These are phyloP conservation scores for Botrytis medusae DNA, from an alignment of 2,329 filamentous ascomycete genomes.

Conservation along the genomic window DNA sequence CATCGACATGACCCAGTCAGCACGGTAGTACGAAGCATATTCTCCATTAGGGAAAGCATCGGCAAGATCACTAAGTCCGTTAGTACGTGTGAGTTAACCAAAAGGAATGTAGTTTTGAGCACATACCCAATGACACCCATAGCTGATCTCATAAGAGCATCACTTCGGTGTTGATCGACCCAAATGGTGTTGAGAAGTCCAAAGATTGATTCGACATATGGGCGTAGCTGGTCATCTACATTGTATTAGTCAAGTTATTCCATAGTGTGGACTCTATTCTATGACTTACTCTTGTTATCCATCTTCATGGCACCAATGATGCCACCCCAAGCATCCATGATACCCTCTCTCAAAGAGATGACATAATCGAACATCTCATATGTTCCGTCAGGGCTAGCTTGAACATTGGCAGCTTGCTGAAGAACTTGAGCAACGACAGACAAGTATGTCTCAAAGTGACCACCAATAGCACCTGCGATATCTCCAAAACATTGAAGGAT, in stretches of 20 bases:
- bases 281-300: constrained; percentile 67
- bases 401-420: constrained; percentile 86
- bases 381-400: constrained; percentile 73
- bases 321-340: constrained; percentile 98
- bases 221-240: constrained; percentile 67
- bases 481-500: constrained; percentile 98
- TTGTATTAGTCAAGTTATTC: constrained; percentile 35
- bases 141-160: constrained; percentile 85
- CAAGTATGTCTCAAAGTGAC: constrained; percentile 90
- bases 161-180: constrained; percentile 82
- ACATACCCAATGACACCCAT: constrained; percentile 96
- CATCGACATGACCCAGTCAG: constrained; percentile 85
- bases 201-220: constrained; percentile 84
- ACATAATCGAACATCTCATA: constrained; percentile 98
- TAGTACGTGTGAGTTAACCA: constrained; percentile 22
- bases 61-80: constrained; percentile 71
- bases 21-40: constrained; percentile 78
- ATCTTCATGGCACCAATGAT: constrained; percentile 93
- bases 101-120: neutral
- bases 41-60: constrained; percentile 92
- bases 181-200: constrained; percentile 78
- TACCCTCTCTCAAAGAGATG: constrained; percentile 89
- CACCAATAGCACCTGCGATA: constrained; percentile 90
- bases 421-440: constrained; percentile 90
- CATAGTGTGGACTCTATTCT: neutral